Evolutionary conservation across 2,329 filamentous ascomycete species (phyloP).

Genomic region (Talaromyces sp.): DNA sequence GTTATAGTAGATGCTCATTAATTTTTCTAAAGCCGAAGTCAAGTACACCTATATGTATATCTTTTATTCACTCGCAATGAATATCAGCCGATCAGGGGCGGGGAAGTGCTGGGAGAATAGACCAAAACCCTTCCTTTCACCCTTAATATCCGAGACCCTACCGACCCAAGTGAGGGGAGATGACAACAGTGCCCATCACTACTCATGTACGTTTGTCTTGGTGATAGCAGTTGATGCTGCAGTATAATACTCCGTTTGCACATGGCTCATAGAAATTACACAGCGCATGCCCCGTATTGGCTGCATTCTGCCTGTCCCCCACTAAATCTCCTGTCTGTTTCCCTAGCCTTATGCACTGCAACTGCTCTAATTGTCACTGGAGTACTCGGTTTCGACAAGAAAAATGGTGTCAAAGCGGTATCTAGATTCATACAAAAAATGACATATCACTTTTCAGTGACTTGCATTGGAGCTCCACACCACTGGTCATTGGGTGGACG

Average conservation of each 20-base stretch:
- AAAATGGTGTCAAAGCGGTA: constrained; percentile 6
- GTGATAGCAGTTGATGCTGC: not conserved
- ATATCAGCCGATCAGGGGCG: constrained; percentile 1
- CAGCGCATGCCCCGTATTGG: constrained; percentile 1
- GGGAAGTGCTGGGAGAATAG: not conserved
- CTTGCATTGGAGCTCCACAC: constrained; percentile 4
- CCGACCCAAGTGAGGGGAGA: not conserved
- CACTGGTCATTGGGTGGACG: constrained; percentile 1
- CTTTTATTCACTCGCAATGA: not conserved
- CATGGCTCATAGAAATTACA: constrained; percentile 10
- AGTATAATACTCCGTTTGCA: constrained; percentile 4
- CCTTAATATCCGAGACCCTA: not conserved
- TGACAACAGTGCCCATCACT: not conserved
- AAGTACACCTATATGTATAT: not conserved
- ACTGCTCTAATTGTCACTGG: not conserved
- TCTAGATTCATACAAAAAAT: not conserved
- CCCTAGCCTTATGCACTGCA: not conserved
- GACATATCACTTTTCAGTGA: constrained; percentile 9
- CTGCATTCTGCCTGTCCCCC: not conserved
- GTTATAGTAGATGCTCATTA: not conserved
- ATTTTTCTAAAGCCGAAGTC: not conserved
- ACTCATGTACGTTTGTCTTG: constrained; percentile 1
- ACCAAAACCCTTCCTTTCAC: not conserved
- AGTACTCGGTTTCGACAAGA: not conserved
- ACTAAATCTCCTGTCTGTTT: not conserved